Evolutionary conservation across 768 basidiomycete genomes (phyloP).

Genomic region (Lactifluus volemus): DNA sequence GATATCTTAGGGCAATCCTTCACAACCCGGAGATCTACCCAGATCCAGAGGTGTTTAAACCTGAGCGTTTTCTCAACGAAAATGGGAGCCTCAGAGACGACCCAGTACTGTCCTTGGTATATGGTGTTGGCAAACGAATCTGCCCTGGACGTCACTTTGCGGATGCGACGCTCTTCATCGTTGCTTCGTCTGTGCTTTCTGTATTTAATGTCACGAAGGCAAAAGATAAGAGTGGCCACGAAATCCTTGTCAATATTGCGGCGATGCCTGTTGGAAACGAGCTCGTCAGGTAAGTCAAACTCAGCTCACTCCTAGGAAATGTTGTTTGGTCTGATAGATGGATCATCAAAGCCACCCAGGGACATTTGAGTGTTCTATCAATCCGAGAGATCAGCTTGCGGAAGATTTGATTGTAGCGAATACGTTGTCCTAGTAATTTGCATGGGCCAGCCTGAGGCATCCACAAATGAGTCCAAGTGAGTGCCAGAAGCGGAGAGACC

Average conservation of each 20-base stretch:
- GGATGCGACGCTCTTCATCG: slow-evolving; percentile 4
- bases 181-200: neutral
- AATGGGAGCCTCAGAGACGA: neutral
- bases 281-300: neutral
- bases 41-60: slow-evolving; percentile 4
- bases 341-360: neutral
- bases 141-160: slow-evolving; percentile 11
- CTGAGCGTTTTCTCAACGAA: neutral
- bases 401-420: neutral
- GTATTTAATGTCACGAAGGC: neutral
- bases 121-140: slow-evolving; percentile 1
- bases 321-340: too few species aligned
- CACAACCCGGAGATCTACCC: slow-evolving; percentile 3
- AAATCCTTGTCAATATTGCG: neutral
- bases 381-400: neutral
- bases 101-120: neutral
- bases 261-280: neutral
- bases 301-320: too few species aligned
- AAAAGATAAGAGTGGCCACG: neutral
- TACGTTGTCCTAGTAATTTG: neutral
- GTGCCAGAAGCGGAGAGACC: too few species aligned
- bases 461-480: too few species aligned
- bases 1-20: slow-evolving; percentile 1
- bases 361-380: slow-evolving; percentile 2
- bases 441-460: too few species aligned